Percentiles rank a stretch among this genome's conserved stretches.
Evolutionary conservation across 805 yeast genomes (phyloP).

Genomic region (Wickerhamomyces queroliae): DNA sequence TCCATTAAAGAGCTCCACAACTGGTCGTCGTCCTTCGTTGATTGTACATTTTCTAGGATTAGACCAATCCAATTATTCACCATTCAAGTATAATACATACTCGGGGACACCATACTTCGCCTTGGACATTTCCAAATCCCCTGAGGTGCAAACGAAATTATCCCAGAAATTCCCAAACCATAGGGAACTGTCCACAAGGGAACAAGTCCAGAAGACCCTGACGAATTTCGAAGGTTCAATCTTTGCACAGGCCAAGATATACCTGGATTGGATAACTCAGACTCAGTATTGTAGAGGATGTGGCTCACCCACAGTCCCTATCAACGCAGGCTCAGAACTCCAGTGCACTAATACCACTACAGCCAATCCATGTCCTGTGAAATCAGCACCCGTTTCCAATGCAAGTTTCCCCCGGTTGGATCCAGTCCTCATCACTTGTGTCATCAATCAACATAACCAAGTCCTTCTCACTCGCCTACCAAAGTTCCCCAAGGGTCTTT

Average conservation of each 20-base stretch:
- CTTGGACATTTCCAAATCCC: constrained; percentile 43
- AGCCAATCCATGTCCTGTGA: constrained; percentile 16
- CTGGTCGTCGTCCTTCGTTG: constrained; percentile 9
- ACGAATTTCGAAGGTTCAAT: constrained; percentile 49
- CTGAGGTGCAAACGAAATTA: constrained; percentile 7
- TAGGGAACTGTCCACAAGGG: constrained; percentile 14
- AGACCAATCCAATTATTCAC: constrained; percentile 28
- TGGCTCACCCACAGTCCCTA: constrained; percentile 56
- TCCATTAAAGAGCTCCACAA: no score
- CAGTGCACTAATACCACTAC: constrained; percentile 34
- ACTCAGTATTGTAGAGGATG: constrained; percentile 84
- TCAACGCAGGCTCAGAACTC: constrained; percentile 64
- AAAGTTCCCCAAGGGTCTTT: constrained; percentile 51
- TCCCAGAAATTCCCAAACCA: constrained; percentile 3
- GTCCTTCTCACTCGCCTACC: constrained; percentile 64
- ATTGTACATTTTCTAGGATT: constrained; percentile 35
- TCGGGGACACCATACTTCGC: constrained; percentile 63
- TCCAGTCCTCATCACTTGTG: constrained; percentile 79
- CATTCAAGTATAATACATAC: constrained; percentile 41
- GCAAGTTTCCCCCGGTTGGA: constrained; percentile 94
- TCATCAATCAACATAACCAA: constrained; percentile 54
- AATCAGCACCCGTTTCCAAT: constrained; percentile 47
- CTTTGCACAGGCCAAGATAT: constrained; percentile 78
- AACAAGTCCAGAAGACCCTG: constrained; percentile 17
- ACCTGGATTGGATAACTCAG: constrained; percentile 75